Evolutionary conservation across 2,329 filamentous ascomycete genomes (phyloP).

Genomic region (Aspergillus proliferans): DNA sequence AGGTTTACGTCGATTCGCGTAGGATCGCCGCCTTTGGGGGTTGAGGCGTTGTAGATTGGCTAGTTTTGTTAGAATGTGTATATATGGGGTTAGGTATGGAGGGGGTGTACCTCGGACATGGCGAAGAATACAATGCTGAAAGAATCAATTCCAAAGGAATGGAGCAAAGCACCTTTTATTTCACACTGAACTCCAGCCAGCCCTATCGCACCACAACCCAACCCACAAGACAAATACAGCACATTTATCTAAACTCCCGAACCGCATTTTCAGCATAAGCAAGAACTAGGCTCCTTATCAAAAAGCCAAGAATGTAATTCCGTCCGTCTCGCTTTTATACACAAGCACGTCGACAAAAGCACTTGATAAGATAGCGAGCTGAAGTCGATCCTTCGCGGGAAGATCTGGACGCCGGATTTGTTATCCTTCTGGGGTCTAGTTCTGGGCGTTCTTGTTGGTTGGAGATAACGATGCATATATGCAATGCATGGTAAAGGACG

Average conservation of each 20-base stretch:
- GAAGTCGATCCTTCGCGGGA: not conserved
- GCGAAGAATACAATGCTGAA: not conserved
- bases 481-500: not conserved
- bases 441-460: not conserved
- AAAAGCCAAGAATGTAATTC: not conserved
- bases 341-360: not conserved
- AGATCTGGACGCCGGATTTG: not conserved
- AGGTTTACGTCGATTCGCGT: constrained; percentile 50
- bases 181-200: too few relatives aligned
- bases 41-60: constrained; percentile 31
- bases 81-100: not conserved
- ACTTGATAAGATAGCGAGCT: not conserved
- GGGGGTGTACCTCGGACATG: not conserved
- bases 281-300: not conserved
- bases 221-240: too few relatives aligned
- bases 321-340: not conserved
- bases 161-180: not conserved
- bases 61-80: constrained; percentile 5
- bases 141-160: not conserved
- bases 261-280: too few relatives aligned
- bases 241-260: too few relatives aligned
- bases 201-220: too few relatives aligned
- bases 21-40: constrained; percentile 51
- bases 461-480: not conserved
- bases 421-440: not conserved